Conservation (phyloP, 2,329 filamentous ascomycete genomes). For the Clarireedia paspali region DNA sequence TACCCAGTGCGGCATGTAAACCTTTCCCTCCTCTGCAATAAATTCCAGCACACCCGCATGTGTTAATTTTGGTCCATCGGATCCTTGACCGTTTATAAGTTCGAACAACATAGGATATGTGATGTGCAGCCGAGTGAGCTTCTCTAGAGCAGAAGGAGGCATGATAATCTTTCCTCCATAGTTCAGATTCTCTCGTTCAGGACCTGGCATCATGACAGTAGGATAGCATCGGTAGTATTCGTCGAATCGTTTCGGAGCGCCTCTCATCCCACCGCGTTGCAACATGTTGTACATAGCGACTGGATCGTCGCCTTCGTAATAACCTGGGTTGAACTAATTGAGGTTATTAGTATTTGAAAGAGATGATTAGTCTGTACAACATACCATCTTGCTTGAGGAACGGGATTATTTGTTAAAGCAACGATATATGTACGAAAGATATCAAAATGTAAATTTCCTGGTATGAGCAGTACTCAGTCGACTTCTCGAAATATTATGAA, state of each 20-base stretch:
- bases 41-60: constrained; percentile 97
- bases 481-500: background rate
- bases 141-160: constrained; percentile 92
- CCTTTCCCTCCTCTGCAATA: constrained; percentile 92
- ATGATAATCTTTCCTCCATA: constrained; percentile 97
- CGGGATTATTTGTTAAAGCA: background rate
- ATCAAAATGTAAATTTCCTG: too few relatives aligned
- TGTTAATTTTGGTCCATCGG: constrained; percentile 58
- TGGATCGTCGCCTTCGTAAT: constrained; percentile 26
- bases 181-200: constrained; percentile 83
- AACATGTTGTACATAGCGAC: constrained; percentile 27
- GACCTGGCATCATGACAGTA: constrained; percentile 84
- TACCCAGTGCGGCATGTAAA: constrained; percentile 94
- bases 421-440: too few relatives aligned
- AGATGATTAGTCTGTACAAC: background rate
- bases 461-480: background rate
- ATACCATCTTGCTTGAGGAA: constrained; percentile 17
- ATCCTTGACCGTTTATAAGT: constrained; percentile 76
- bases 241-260: constrained; percentile 71
- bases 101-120: constrained; percentile 98
- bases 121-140: constrained; percentile 90
- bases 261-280: constrained; percentile 19
- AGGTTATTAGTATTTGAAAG: constrained; percentile 10
- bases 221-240: constrained; percentile 99
- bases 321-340: constrained; percentile 22